Base-by-base conservation (phyloP, 2,329 filamentous ascomycete species). In the Trichoderma koningiopsis region DNA sequence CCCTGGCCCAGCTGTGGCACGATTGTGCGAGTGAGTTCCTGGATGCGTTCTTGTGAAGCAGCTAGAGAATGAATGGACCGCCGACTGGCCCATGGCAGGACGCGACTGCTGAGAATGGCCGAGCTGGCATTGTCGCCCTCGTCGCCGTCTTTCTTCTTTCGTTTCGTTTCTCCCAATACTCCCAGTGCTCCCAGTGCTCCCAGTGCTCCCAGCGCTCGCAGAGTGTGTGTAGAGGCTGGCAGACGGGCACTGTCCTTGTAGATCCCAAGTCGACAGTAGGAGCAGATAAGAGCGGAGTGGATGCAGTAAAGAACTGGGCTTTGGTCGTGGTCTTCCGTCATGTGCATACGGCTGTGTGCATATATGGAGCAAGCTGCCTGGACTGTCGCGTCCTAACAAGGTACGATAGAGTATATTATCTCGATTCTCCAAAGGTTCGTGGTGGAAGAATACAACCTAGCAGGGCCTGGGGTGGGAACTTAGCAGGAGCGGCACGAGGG, bases 1-100 rank as follows among this genome's bases (percentile, higher is more conserved):
- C 61, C 68, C 68, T 47, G 47, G 68, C 59, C 59, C 61, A 56
- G 37, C 68, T 58, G 68, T 61, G 55, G 57, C 68, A 60, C 68
- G 57, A 70, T 35, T 59, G 68, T 49, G 22, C 47, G 11, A 24
- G 47, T 57, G 68, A 24, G 62, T 55, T 63, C 67, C 68, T 29
- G 56, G 62, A 40, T 67, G 68, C 68, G 62, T 57, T 29, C 56
- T 53, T 40, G 62, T 62, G 58, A 57, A 67, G 62, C 62, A 66
- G 53, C 62, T 66, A 66, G 33, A 58, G 27, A 49, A 33, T 5
- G 55, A 59, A 35, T 67, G 55, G 64, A 67, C 52, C 53, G 43
- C 40, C 55, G 55, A 55, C 47, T 29, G 53, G 53, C 55, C 64
- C 55, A 47, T 57, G 64, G 64, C 64, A 35, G 53, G 40, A 22